Percentiles rank a stretch among this genome's conserved stretches.
Evolutionary conservation across 2,329 filamentous ascomycete species (phyloP).

Genomic region (Exophiala viscosa): DNA sequence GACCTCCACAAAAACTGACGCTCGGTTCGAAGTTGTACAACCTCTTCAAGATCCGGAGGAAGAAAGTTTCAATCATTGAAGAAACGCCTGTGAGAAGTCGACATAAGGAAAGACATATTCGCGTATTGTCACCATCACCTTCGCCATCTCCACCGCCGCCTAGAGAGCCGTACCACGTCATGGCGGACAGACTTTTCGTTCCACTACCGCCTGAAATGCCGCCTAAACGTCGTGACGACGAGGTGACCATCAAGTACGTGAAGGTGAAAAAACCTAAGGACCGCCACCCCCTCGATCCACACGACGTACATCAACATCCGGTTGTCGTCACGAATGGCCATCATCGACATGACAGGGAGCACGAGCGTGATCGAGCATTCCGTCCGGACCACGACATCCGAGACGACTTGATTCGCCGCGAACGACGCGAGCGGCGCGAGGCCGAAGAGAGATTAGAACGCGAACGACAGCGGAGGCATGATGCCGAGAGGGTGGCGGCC

Average conservation of each 20-base stretch:
- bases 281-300: background rate
- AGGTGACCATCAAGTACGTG: slow-evolving; percentile 5
- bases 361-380: slow-evolving; percentile 13
- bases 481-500: slow-evolving; percentile 16
- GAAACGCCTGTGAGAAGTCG: slow-evolving; percentile 21
- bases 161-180: slow-evolving; percentile 16
- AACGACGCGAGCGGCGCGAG: slow-evolving; percentile 17
- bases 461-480: slow-evolving; percentile 13
- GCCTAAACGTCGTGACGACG: slow-evolving; percentile 10
- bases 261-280: slow-evolving; percentile 16
- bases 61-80: slow-evolving; percentile 21
- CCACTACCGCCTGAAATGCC: slow-evolving; percentile 21
- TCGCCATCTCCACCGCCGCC: slow-evolving; percentile 17
- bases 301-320: slow-evolving; percentile 21
- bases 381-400: slow-evolving; percentile 11
- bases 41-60: slow-evolving; percentile 19
- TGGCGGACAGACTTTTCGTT: slow-evolving; percentile 16
- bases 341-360: slow-evolving; percentile 7
- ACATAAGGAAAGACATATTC: slow-evolving; percentile 9
- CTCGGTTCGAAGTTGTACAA: slow-evolving; percentile 22
- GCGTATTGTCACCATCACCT: slow-evolving; percentile 5
- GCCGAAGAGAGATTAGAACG: background rate
- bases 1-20: slow-evolving; percentile 14
- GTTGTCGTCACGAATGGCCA: slow-evolving; percentile 8
- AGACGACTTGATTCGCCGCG: slow-evolving; percentile 12